Conservation (phyloP, 768 basidiomycete species). For the Daedalea quercina region DNA sequence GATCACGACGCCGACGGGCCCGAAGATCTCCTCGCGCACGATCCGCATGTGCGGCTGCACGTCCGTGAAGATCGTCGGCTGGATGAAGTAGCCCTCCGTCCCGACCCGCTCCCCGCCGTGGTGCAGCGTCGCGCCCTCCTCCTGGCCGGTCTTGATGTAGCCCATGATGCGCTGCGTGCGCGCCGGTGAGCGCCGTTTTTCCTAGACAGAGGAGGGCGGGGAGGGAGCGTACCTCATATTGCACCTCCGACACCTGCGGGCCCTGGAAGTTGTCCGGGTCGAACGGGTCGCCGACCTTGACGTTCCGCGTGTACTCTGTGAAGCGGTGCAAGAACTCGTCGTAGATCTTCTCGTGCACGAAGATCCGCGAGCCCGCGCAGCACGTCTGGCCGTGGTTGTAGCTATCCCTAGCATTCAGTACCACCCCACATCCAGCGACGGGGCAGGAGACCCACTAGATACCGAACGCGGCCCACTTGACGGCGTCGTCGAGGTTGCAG, state of each 20-base stretch:
- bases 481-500: conserved; percentile 51
- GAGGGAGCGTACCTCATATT: conserved; percentile 50
- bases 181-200: neutral
- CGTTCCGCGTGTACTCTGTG: conserved; percentile 40
- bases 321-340: conserved; percentile 65
- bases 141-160: conserved; percentile 55
- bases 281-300: conserved; percentile 75
- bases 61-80: conserved; percentile 60
- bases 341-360: conserved; percentile 73
- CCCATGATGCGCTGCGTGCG: conserved; percentile 45
- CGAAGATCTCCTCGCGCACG: conserved; percentile 55
- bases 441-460: conserved; percentile 38
- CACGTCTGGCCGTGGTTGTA: conserved; percentile 76
- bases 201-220: neutral
- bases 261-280: conserved; percentile 54
- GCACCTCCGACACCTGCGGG: conserved; percentile 70
- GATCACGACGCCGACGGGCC: conserved; percentile 64
- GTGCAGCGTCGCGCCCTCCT: conserved; percentile 52
- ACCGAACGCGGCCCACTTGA: conserved; percentile 52
- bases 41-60: conserved; percentile 50
- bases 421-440: neutral
- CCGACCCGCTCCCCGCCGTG: conserved; percentile 49
- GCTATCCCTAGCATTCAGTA: no score
- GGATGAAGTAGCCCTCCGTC: conserved; percentile 52
- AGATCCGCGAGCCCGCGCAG: conserved; percentile 77